Evolutionary conservation across 805 yeast genomes (phyloP).

Genomic region (Myxozyma geophila): DNA sequence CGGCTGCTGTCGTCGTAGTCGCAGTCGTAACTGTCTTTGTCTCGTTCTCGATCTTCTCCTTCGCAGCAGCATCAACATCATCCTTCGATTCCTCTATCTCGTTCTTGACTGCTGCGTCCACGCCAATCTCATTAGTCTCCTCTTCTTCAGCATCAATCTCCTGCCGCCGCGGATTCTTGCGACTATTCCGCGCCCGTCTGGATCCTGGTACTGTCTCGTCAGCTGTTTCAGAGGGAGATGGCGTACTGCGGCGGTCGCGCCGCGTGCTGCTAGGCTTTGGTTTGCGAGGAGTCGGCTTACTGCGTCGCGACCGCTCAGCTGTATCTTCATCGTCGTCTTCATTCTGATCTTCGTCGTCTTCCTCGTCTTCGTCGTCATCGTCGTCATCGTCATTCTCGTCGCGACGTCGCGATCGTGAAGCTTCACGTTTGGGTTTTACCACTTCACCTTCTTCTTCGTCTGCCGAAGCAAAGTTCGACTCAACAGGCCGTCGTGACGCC

Average conservation of each 20-base stretch:
- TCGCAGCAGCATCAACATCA: too few species aligned
- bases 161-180: conserved; percentile 2
- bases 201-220: conserved; percentile 14
- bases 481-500: background rate
- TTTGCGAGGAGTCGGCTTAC: too few species aligned
- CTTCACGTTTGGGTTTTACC: background rate
- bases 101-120: background rate
- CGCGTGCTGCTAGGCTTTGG: conserved; percentile 3
- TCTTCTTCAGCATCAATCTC: background rate
- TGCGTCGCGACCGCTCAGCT: background rate
- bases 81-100: too few species aligned
- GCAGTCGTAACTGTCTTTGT: background rate
- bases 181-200: conserved; percentile 13
- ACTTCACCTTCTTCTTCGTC: background rate
- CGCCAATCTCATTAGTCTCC: background rate
- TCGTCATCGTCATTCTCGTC: conserved; percentile 5
- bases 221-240: conserved; percentile 23
- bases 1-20: conserved; percentile 1
- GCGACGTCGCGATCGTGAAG: background rate
- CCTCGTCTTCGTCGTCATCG: background rate
- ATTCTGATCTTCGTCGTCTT: conserved; percentile 33
- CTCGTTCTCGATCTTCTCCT: too few species aligned
- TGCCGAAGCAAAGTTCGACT: background rate
- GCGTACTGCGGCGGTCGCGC: conserved; percentile 22
- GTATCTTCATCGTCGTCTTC: conserved; percentile 37